Percentiles rank a stretch among this genome's conserved stretches.
Conservation (phyloP, 2,329 filamentous ascomycete species). For the Xylariaceae sp. region DNA sequence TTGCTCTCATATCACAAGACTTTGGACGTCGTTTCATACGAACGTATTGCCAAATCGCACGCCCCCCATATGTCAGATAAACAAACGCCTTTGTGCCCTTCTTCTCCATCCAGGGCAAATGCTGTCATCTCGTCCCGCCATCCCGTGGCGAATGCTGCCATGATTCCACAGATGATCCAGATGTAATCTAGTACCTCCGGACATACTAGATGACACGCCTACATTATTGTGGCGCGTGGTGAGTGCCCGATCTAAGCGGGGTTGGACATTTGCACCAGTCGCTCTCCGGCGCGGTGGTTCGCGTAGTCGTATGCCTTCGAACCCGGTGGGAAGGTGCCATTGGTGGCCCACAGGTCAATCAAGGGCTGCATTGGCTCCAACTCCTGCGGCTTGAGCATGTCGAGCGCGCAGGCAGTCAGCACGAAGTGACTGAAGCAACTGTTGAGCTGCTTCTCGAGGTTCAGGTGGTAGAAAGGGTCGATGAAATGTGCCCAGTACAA, state of each 20-base stretch:
- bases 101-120: neutral
- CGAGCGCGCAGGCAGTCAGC: constrained; percentile 76
- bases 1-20: neutral
- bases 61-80: neutral
- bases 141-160: neutral
- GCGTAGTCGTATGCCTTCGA: constrained; percentile 69
- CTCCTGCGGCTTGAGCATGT: constrained; percentile 85
- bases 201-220: too few species aligned
- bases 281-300: constrained; percentile 63
- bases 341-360: constrained; percentile 88
- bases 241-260: constrained; percentile 21
- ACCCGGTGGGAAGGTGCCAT: constrained; percentile 82
- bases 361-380: constrained; percentile 95
- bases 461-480: constrained; percentile 82
- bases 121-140: neutral
- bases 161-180: neutral
- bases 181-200: neutral
- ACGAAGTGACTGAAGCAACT: constrained; percentile 87
- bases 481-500: constrained; percentile 96
- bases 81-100: neutral
- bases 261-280: constrained; percentile 53
- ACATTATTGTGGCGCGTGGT: neutral
- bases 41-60: constrained; percentile 10
- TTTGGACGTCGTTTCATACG: constrained; percentile 21
- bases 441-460: constrained; percentile 79